phyloP scores from a whole-genome alignment of 2,329 filamentous ascomycete genomes.

The Fusarium mexicanum region DNA sequence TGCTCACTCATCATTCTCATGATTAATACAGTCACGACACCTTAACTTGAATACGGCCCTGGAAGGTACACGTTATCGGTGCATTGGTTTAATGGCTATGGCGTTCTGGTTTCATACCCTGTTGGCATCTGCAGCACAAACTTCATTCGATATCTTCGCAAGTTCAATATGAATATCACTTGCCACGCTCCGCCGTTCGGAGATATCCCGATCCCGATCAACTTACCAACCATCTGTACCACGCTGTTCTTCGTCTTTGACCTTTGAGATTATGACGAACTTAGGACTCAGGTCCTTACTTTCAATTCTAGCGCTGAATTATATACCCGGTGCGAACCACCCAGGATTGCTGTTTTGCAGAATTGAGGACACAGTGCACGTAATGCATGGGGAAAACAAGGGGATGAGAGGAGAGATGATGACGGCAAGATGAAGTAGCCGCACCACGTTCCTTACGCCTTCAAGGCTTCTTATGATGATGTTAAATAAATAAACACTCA shows the following conservation, averaged over 20 bases:
- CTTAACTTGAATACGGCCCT: constrained; percentile 42
- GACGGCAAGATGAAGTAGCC: constrained; percentile 3
- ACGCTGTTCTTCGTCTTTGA: constrained; percentile 5
- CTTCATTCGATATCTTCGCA: constrained; percentile 18
- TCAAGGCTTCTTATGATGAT: constrained; percentile 31
- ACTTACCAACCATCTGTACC: not conserved
- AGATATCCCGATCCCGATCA: constrained; percentile 1
- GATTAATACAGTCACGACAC: constrained; percentile 39
- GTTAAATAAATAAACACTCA: constrained; percentile 29
- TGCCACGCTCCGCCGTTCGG: not conserved
- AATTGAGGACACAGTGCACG: constrained; percentile 23
- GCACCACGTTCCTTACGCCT: constrained; percentile 27
- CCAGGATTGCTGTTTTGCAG: constrained; percentile 28
- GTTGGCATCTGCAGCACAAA: constrained; percentile 28
- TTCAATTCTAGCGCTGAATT: constrained; percentile 40
- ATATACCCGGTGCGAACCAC: constrained; percentile 43
- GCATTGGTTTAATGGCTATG: constrained; percentile 48
- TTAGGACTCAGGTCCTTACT: constrained; percentile 22
- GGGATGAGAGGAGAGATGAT: not conserved
- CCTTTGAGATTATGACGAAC: constrained; percentile 25
- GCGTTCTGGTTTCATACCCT: constrained; percentile 47
- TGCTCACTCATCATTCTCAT: constrained; percentile 41
- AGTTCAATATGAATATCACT: constrained; percentile 8
- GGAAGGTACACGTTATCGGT: constrained; percentile 33
- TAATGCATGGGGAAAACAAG: constrained; percentile 14